Conservation (phyloP, 176 grass and related monocot species). For the Aegilops bicornis region DNA sequence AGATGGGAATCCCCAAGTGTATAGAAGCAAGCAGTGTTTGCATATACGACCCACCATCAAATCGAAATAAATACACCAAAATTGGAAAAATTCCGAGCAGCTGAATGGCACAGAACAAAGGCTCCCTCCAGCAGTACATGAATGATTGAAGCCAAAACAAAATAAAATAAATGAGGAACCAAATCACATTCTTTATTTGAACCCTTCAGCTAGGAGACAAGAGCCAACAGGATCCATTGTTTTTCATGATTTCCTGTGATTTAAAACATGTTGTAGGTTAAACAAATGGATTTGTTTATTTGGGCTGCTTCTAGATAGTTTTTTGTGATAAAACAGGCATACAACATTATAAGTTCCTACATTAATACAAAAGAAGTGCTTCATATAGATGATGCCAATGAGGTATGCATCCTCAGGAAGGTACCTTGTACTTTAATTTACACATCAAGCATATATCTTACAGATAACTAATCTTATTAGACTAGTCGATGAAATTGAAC, state of each 20-base stretch:
- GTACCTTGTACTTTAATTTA: background rate
- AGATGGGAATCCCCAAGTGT: slow-evolving; percentile 1
- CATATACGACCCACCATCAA: slow-evolving; percentile 13
- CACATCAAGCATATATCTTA: background rate
- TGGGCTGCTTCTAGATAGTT: slow-evolving; percentile 3
- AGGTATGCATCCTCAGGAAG: background rate
- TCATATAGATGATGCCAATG: background rate
- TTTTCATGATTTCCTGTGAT: slow-evolving; percentile 11
- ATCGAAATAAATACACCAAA: slow-evolving; percentile 18
- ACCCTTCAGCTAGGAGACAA: background rate
- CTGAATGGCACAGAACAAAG: background rate
- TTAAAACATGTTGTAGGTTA: slow-evolving; percentile 7
- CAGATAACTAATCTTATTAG: background rate
- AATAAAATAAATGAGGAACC: slow-evolving; percentile 3
- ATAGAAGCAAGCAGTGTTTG: slow-evolving; percentile 7
- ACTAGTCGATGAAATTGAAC: background rate
- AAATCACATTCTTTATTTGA: slow-evolving; percentile 22
- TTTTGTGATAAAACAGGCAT: background rate
- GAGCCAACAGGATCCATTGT: slow-evolving; percentile 11
- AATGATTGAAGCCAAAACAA: slow-evolving; percentile 6
- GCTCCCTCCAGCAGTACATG: background rate
- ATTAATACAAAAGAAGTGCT: background rate
- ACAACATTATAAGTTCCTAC: background rate
- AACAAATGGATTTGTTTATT: background rate
- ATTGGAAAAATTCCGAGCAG: background rate